Evolutionary conservation across 495 filamentous ascomycete genomes (phyloP).

Genomic region (Geoglossum glabrum): DNA sequence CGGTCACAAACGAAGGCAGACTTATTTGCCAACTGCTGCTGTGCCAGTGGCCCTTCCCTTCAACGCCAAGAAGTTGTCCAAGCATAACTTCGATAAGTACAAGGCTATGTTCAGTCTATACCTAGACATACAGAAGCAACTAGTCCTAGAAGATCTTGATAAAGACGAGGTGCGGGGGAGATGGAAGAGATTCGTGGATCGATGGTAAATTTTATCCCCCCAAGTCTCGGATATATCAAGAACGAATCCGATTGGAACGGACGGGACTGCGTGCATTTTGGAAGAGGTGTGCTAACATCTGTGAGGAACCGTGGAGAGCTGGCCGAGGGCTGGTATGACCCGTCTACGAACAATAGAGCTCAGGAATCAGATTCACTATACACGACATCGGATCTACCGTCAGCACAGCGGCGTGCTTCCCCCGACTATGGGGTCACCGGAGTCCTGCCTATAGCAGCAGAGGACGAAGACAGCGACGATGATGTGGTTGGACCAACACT

Average conservation of each 20-base stretch:
- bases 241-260: not conserved
- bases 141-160: slow-evolving; percentile 39
- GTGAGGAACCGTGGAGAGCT: slow-evolving; percentile 79
- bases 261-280: not conserved
- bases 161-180: slow-evolving; percentile 56
- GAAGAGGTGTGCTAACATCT: slow-evolving; percentile 19
- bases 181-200: slow-evolving; percentile 82
- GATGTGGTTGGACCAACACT: slow-evolving; percentile 46
- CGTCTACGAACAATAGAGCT: slow-evolving; percentile 20
- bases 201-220: slow-evolving; percentile 42
- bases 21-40: not conserved
- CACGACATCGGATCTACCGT: not conserved
- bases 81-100: slow-evolving; percentile 40
- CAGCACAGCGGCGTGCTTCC: slow-evolving; percentile 21
- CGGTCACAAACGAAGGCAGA: not conserved
- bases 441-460: not conserved
- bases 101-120: slow-evolving; percentile 66
- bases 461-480: slow-evolving; percentile 40
- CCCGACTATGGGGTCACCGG: slow-evolving; percentile 12
- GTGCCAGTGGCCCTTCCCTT: slow-evolving; percentile 33
- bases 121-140: slow-evolving; percentile 71
- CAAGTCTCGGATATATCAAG: not conserved
- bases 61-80: slow-evolving; percentile 39
- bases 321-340: slow-evolving; percentile 86
- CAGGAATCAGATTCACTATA: not conserved